Percentiles rank a stretch among this genome's conserved stretches.
Conservation (phyloP, 192 early-diverging fungal genomes). For the Gryganskiella cystojenkinii region DNA sequence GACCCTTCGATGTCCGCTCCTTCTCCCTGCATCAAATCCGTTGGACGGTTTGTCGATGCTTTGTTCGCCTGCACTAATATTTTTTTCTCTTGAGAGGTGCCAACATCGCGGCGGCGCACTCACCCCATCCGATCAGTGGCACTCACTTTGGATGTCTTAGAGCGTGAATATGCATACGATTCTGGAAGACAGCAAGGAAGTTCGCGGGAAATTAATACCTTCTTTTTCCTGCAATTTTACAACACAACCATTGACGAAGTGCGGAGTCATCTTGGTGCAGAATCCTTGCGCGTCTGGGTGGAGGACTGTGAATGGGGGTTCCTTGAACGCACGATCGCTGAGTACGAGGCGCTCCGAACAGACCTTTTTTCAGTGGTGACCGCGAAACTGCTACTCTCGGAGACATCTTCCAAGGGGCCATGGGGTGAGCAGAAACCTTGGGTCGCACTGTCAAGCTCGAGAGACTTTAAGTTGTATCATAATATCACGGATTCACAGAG, state of each 20-base stretch:
- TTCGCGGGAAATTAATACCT: not conserved
- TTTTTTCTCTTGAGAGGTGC: too few species aligned
- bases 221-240: constrained; percentile 19
- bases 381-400: constrained; percentile 9
- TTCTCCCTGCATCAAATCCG: too few species aligned
- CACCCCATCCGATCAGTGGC: constrained; percentile 7
- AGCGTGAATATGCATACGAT: constrained; percentile 7
- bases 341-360: constrained; percentile 17
- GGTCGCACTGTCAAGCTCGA: constrained; percentile 23
- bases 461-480: constrained; percentile 5
- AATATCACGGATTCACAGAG: constrained; percentile 16
- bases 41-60: too few species aligned
- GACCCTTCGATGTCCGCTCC: too few species aligned
- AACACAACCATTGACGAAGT: not conserved
- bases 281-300: constrained; percentile 11
- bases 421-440: constrained; percentile 21
- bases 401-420: constrained; percentile 18
- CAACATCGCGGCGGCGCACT: too few species aligned
- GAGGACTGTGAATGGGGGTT: constrained; percentile 9
- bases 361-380: constrained; percentile 19
- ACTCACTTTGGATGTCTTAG: constrained; percentile 21
- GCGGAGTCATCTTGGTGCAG: constrained; percentile 3
- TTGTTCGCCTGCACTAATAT: too few species aligned
- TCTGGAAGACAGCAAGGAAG: constrained; percentile 3
- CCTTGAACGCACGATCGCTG: constrained; percentile 6